Evolutionary conservation across 2,329 filamentous ascomycete species (phyloP).

Genomic region (Lasiodiplodia sp.): DNA sequence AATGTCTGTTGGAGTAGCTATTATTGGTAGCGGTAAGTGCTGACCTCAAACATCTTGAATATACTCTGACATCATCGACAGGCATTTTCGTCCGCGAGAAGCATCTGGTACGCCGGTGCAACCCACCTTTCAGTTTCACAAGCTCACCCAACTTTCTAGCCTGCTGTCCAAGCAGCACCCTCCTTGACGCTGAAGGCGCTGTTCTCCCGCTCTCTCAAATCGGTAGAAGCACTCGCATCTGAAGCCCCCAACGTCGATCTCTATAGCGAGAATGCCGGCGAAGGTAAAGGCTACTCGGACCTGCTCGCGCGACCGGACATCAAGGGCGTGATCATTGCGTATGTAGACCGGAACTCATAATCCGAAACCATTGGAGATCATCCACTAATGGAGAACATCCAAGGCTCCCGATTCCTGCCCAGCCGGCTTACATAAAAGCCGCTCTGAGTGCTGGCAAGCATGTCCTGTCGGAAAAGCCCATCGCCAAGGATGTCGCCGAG

Average conservation of each 20-base stretch:
- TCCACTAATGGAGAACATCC: conserved; percentile 33
- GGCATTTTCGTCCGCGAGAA: conserved; percentile 67
- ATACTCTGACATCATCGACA: conserved; percentile 29
- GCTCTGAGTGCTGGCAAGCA: conserved; percentile 72
- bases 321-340: conserved; percentile 63
- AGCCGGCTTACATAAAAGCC: conserved; percentile 65
- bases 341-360: conserved; percentile 20
- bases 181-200: conserved; percentile 68
- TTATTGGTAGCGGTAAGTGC: conserved; percentile 63
- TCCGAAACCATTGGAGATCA: neutral
- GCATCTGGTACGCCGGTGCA: conserved; percentile 56
- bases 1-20: conserved; percentile 61
- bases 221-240: conserved; percentile 58
- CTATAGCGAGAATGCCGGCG: conserved; percentile 64
- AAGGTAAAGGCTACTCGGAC: conserved; percentile 57
- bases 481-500: conserved; percentile 65
- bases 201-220: conserved; percentile 68
- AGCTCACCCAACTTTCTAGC: conserved; percentile 41
- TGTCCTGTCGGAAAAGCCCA: conserved; percentile 74
- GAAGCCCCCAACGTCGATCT: conserved; percentile 57
- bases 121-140: conserved; percentile 39
- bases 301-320: conserved; percentile 64
- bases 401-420: conserved; percentile 67
- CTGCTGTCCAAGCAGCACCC: conserved; percentile 64
- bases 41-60: neutral